Evolutionary conservation across 257 asterid genomes (phyloP).

Genomic region (Plantago elongata): DNA sequence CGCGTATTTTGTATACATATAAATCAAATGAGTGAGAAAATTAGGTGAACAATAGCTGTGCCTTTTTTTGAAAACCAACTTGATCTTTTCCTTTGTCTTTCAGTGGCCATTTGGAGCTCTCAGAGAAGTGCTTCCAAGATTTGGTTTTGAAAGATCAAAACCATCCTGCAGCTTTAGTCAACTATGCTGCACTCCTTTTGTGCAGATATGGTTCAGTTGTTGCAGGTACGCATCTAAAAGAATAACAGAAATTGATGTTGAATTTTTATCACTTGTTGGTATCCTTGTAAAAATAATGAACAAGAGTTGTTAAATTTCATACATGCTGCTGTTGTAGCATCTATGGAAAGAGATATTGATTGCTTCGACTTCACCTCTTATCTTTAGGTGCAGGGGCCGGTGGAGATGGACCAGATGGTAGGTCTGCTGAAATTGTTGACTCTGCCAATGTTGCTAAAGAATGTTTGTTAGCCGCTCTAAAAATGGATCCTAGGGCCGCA

Average conservation of each 20-base stretch:
- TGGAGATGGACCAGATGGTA: constrained; percentile 33
- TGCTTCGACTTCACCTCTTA: not conserved
- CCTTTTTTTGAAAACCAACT: constrained; percentile 21
- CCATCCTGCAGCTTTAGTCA: constrained; percentile 85
- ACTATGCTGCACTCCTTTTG: constrained; percentile 81
- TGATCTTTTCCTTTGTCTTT: constrained; percentile 20
- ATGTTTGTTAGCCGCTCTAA: constrained; percentile 82
- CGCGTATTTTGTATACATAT: too few relatives aligned
- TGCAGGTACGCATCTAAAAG: constrained; percentile 47
- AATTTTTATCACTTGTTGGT: not conserved
- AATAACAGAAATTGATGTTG: not conserved
- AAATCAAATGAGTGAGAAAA: too few relatives aligned
- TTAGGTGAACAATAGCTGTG: not conserved
- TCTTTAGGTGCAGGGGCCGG: constrained; percentile 74
- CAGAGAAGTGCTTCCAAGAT: constrained; percentile 78
- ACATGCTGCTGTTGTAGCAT: constrained; percentile 3
- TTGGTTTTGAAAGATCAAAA: constrained; percentile 83
- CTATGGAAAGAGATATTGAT: constrained; percentile 5
- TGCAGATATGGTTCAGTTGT: constrained; percentile 71
- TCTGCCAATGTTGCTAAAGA: constrained; percentile 81
- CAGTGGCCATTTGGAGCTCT: constrained; percentile 82
- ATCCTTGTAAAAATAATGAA: too few relatives aligned
- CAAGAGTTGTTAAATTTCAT: too few relatives aligned
- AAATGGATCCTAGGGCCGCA: constrained; percentile 77
- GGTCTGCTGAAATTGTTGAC: constrained; percentile 42